These are phyloP conservation scores for Suillus americanus DNA, from an alignment of 768 basidiomycete genomes.

Conservation along the genomic window DNA sequence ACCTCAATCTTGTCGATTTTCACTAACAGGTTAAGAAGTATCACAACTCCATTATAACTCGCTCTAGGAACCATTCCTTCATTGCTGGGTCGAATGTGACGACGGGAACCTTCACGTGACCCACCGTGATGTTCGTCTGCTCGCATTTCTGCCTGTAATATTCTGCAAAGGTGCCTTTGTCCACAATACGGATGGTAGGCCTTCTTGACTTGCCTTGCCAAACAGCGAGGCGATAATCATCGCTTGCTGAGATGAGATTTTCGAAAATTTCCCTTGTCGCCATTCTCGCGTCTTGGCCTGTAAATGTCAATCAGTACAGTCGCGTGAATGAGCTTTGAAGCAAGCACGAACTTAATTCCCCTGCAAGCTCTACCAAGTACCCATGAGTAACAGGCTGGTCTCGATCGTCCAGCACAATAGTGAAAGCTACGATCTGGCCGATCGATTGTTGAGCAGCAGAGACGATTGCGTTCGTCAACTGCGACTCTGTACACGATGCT, in stretches of 20 bases:
- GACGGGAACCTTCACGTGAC: conserved; percentile 17
- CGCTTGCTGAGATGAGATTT: neutral
- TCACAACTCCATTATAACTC: neutral
- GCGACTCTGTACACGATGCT: conserved; percentile 13
- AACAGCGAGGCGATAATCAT: neutral
- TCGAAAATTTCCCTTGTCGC: conserved; percentile 6
- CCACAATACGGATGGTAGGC: conserved; percentile 24
- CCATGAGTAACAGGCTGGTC: conserved; percentile 5
- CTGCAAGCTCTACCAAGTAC: conserved; percentile 9
- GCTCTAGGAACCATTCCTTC: conserved; percentile 4
- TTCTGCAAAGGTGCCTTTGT: conserved; percentile 18
- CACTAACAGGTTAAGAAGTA: neutral
- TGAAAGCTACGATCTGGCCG: neutral
- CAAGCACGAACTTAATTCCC: neutral
- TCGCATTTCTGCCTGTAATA: conserved; percentile 19
- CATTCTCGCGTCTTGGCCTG: conserved; percentile 1
- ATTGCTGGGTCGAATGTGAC: neutral
- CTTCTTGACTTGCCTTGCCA: neutral
- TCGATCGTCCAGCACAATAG: conserved; percentile 8
- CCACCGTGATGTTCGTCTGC: conserved; percentile 1
- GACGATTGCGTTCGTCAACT: conserved; percentile 12
- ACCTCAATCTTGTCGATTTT: neutral
- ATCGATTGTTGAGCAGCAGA: conserved; percentile 1
- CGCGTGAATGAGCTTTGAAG: neutral
- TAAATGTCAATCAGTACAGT: neutral